These are phyloP conservation scores for Hirsutella rhossiliensis DNA, from an alignment of 2,329 filamentous ascomycete species.

Conservation along the genomic window DNA sequence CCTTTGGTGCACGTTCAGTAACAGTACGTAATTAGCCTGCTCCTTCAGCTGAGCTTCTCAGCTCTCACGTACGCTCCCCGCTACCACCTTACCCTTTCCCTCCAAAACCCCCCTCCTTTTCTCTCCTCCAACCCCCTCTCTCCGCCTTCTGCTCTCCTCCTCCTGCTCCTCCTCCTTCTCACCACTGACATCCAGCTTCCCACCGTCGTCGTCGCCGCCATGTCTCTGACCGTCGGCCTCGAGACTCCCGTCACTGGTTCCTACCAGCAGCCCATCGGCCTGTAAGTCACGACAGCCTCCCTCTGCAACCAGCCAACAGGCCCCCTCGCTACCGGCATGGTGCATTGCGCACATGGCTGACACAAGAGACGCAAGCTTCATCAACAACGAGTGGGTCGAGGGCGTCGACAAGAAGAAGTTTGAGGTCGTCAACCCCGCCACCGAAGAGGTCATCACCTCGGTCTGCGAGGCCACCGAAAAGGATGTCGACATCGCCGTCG, in stretches of 20 bases:
- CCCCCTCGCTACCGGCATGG: neutral
- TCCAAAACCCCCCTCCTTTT: too few species aligned
- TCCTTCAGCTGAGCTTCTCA: too few species aligned
- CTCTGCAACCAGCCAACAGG: conserved; percentile 3
- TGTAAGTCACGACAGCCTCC: conserved; percentile 30
- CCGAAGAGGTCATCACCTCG: conserved; percentile 72
- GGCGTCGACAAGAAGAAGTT: conserved; percentile 80
- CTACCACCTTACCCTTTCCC: too few species aligned
- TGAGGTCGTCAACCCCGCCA: conserved; percentile 81
- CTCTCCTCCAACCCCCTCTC: too few species aligned
- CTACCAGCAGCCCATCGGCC: conserved; percentile 47
- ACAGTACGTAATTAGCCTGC: too few species aligned
- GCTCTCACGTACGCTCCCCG: too few species aligned
- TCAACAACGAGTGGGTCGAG: conserved; percentile 81
- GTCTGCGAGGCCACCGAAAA: conserved; percentile 82
- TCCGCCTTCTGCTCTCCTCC: too few species aligned
- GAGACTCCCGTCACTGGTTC: conserved; percentile 54
- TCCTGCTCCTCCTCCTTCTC: too few species aligned
- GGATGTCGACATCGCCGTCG: conserved; percentile 70
- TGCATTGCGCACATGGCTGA: neutral
- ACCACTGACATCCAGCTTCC: neutral
- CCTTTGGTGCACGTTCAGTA: too few species aligned
- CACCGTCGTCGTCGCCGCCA: conserved; percentile 11
- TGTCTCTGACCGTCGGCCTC: conserved; percentile 45
- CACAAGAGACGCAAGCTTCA: conserved; percentile 45